A percentile compares a stretch with the other conserved stretches of the same genome.
These are phyloP conservation scores for Linnemannia hyalina DNA, from an alignment of 192 early-diverging fungal genomes.

Conservation along the genomic window DNA sequence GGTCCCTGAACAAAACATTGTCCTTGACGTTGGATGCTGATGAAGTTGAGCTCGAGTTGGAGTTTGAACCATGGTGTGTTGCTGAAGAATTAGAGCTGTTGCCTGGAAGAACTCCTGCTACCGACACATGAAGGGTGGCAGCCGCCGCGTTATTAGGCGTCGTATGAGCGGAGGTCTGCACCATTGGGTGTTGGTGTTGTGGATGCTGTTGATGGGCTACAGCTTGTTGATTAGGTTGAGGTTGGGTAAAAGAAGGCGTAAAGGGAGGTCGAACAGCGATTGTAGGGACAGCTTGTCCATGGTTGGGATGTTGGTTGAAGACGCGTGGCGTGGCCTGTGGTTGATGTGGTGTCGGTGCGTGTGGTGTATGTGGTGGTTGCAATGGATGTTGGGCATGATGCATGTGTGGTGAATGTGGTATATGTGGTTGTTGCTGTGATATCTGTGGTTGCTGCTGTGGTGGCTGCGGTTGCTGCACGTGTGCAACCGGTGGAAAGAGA, in stretches of 20 bases:
- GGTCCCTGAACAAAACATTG: constrained; percentile 12
- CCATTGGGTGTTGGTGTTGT: not conserved
- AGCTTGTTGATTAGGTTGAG: not conserved
- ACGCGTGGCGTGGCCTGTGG: not conserved
- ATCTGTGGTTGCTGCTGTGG: not conserved
- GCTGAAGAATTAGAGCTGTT: constrained; percentile 6
- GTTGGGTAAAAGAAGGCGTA: constrained; percentile 3
- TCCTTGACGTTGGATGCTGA: not conserved
- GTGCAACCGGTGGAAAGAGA: constrained; percentile 1
- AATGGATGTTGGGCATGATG: not conserved
- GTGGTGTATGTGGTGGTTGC: not conserved
- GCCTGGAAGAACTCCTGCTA: not conserved
- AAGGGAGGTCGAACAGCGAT: not conserved
- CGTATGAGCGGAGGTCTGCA: not conserved
- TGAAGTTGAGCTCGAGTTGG: not conserved
- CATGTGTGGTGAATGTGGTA: not conserved
- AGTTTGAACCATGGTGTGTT: not conserved
- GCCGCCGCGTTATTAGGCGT: not conserved
- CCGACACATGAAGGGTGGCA: not conserved
- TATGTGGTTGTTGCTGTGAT: not conserved
- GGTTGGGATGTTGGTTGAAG: not conserved
- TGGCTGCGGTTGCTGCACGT: not conserved
- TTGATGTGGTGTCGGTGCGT: not conserved
- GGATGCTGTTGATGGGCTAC: not conserved
- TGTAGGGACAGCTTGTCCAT: not conserved